Evolutionary conservation across 768 basidiomycete species (phyloP).

Genomic region (Boletus insuetus): DNA sequence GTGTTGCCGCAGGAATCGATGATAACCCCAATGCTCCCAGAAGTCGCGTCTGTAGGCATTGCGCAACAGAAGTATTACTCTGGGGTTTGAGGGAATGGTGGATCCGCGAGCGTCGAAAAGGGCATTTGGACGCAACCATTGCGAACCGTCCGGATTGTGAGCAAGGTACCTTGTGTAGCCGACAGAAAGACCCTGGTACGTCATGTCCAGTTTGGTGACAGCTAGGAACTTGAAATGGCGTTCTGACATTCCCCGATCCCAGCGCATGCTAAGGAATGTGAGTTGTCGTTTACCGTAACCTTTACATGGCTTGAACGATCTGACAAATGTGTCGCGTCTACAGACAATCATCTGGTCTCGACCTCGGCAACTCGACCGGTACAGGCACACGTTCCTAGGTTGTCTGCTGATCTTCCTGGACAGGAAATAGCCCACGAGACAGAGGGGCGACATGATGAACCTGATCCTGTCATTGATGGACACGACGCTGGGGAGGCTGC

Average conservation of each 20-base stretch:
- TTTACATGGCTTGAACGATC: not conserved
- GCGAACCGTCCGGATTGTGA: conserved; percentile 65
- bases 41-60: conserved; percentile 62
- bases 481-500: not conserved
- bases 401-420: not conserved
- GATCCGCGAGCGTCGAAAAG: conserved; percentile 73
- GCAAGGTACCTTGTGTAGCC: conserved; percentile 55
- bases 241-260: conserved; percentile 9
- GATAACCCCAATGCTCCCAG: conserved; percentile 58
- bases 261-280: conserved; percentile 80
- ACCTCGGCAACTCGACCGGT: not conserved
- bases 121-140: conserved; percentile 55
- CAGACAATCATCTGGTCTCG: conserved; percentile 42
- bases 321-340: conserved; percentile 7
- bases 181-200: conserved; percentile 68
- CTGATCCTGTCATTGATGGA: not conserved
- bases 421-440: not conserved
- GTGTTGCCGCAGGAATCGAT: conserved; percentile 52
- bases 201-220: conserved; percentile 2
- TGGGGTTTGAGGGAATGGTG: conserved; percentile 83
- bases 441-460: not conserved
- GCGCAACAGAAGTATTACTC: conserved; percentile 71
- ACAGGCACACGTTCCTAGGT: not conserved
- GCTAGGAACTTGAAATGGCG: not conserved
- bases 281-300: conserved; percentile 25